phyloP scores from a whole-genome alignment of 768 basidiomycete species.

The Pisolithus orientalis region DNA sequence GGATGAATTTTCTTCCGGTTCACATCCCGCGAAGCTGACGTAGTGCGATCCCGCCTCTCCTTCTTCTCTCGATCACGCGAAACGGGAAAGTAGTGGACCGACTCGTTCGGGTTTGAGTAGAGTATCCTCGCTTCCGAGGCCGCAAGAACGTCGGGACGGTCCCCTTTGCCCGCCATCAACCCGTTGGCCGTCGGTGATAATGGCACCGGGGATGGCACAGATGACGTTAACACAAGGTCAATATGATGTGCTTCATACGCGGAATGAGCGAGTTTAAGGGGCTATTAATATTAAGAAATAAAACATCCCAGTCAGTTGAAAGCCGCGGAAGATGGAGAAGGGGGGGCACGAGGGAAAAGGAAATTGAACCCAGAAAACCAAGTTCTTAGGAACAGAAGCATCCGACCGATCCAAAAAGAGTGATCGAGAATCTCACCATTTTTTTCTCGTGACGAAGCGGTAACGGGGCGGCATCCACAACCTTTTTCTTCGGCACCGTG shows the following conservation, averaged over 20 bases:
- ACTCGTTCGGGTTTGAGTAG: conserved; percentile 15
- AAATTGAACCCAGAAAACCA: neutral
- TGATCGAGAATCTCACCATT: neutral
- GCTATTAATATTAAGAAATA: neutral
- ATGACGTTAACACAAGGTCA: neutral
- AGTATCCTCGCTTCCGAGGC: conserved; percentile 8
- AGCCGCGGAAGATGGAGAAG: neutral
- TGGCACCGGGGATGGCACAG: neutral
- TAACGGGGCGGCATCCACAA: neutral
- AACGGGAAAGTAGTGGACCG: conserved; percentile 9
- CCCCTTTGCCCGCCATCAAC: neutral
- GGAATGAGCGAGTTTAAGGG: neutral
- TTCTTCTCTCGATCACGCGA: conserved; percentile 9
- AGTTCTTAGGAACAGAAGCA: neutral
- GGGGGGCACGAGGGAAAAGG: neutral
- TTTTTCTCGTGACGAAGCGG: neutral
- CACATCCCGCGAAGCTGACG: neutral
- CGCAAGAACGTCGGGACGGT: conserved; percentile 6
- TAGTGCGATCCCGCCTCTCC: neutral
- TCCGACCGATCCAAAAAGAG: neutral
- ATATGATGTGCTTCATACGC: neutral
- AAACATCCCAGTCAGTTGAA: neutral
- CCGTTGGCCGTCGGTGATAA: neutral
- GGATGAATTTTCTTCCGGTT: neutral
- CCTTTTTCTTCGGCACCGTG: neutral